Percentiles rank a stretch among this genome's conserved stretches.
Evolutionary conservation across 2,329 filamentous ascomycete species (phyloP).

Genomic region (Fusarium dlaminii): DNA sequence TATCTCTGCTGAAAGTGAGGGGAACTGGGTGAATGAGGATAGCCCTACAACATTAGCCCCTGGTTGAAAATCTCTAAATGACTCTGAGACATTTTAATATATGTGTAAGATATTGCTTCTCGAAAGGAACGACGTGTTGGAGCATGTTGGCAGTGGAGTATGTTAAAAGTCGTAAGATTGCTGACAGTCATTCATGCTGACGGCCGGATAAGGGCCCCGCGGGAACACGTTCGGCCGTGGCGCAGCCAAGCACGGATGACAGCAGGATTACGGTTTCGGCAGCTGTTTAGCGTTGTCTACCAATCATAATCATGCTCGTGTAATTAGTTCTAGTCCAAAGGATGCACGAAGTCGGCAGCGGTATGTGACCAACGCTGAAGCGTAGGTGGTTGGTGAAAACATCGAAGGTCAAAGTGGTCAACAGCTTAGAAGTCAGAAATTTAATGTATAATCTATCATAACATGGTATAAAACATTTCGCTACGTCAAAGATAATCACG

Average conservation of each 20-base stretch:
- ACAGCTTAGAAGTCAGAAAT: background rate
- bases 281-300: background rate
- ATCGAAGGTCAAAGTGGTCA: background rate
- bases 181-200: background rate
- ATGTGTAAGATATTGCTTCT: background rate
- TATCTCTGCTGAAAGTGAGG: background rate
- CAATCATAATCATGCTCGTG: background rate
- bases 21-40: background rate
- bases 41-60: fast-evolving
- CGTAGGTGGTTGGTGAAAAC: background rate
- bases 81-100: background rate
- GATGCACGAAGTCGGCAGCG: background rate
- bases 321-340: background rate
- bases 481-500: background rate
- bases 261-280: background rate
- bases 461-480: background rate
- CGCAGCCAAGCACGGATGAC: background rate
- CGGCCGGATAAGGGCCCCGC: background rate
- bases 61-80: background rate
- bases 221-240: background rate
- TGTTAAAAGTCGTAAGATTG: background rate
- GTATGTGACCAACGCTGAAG: background rate
- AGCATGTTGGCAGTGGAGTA: background rate
- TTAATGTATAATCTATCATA: background rate
- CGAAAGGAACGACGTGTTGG: background rate